Evolutionary conservation across 2,329 filamentous ascomycete genomes (phyloP).

Genomic region (Fusarium sp.): DNA sequence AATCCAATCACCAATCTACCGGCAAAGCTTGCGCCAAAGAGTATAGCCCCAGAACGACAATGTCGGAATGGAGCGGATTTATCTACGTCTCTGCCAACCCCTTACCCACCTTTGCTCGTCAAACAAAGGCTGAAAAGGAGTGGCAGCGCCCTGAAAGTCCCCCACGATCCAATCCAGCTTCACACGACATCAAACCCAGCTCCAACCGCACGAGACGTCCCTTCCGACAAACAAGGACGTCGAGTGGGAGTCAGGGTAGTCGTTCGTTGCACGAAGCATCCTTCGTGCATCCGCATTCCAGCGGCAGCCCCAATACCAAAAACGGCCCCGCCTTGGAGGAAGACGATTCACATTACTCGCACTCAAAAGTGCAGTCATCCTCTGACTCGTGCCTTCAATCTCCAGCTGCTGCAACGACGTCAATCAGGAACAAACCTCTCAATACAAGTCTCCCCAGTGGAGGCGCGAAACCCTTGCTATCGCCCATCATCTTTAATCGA

Average conservation of each 20-base stretch:
- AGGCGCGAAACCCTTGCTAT: constrained; percentile 11
- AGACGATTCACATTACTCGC: constrained; percentile 39
- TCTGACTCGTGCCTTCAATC: constrained; percentile 44
- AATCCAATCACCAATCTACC: constrained; percentile 29
- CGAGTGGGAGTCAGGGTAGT: constrained; percentile 47
- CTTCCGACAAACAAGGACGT: constrained; percentile 43
- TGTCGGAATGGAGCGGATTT: constrained; percentile 52
- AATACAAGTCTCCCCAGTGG: constrained; percentile 19
- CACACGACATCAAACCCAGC: constrained; percentile 33
- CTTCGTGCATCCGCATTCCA: constrained; percentile 43
- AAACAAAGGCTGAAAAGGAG: constrained; percentile 48
- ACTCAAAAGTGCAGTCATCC: constrained; percentile 37
- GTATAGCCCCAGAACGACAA: constrained; percentile 46
- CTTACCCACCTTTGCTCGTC: constrained; percentile 48
- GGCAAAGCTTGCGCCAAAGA: constrained; percentile 45
- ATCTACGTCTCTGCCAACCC: constrained; percentile 48
- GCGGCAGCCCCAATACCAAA: constrained; percentile 34
- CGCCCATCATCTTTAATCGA: constrained; percentile 43
- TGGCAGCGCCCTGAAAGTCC: constrained; percentile 42
- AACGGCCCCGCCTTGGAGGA: constrained; percentile 47
- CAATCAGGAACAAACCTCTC: constrained; percentile 34
- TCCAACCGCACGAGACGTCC: constrained; percentile 36
- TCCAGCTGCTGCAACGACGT: constrained; percentile 30
- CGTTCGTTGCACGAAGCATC: constrained; percentile 48
- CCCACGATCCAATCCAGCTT: constrained; percentile 36